phyloP scores from a whole-genome alignment of 2,329 filamentous ascomycete species.

The Alternaria arbusti region DNA sequence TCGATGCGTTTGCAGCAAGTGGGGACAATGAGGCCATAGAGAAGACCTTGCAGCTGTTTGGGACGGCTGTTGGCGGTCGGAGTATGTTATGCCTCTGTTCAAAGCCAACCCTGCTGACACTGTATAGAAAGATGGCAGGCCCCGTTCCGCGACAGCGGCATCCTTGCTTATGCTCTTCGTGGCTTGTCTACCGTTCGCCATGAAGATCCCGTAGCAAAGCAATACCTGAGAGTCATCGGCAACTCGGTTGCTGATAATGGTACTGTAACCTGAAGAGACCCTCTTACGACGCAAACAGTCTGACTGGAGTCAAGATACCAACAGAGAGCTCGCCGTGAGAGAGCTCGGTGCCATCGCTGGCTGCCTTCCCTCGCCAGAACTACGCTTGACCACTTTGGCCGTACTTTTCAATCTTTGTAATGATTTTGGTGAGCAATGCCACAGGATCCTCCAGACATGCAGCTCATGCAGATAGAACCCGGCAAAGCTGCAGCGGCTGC shows the following conservation, averaged over 20 bases:
- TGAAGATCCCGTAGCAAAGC: conserved; percentile 33
- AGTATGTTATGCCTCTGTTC: conserved; percentile 23
- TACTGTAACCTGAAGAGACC: conserved; percentile 15
- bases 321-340: conserved; percentile 36
- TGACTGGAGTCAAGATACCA: conserved; percentile 39
- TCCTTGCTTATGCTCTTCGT: conserved; percentile 37
- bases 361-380: conserved; percentile 31
- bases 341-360: conserved; percentile 34
- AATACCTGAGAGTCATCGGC: conserved; percentile 47
- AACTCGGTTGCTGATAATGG: conserved; percentile 49
- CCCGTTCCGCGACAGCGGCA: conserved; percentile 32
- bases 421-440: conserved; percentile 42
- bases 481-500: conserved; percentile 43
- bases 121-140: conserved; percentile 39
- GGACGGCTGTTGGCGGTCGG: conserved; percentile 42
- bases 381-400: conserved; percentile 42
- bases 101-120: conserved; percentile 28
- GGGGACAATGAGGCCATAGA: conserved; percentile 18
- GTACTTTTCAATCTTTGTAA: conserved; percentile 55
- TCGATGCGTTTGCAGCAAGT: conserved; percentile 17
- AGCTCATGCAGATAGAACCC: conserved; percentile 38
- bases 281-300: neutral
- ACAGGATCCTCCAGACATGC: conserved; percentile 4
- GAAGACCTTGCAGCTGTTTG: conserved; percentile 33
- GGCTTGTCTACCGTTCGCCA: conserved; percentile 28